phyloP scores from a whole-genome alignment of 169 alveolate species.

The Cryptosporidium meleagridis region DNA sequence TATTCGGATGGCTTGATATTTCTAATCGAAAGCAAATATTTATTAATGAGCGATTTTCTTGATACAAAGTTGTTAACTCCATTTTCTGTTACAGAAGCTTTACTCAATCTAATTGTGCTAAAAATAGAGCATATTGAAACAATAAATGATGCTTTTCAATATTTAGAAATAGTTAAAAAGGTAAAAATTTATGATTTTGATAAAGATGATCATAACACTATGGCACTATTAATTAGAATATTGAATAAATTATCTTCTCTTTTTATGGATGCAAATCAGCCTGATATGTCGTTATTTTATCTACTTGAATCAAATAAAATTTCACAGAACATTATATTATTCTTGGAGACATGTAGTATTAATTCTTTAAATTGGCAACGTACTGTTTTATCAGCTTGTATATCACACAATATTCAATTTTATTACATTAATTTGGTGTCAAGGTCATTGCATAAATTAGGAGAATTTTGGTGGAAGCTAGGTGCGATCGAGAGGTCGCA shows the following conservation, averaged over 20 bases:
- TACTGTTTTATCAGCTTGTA: not conserved
- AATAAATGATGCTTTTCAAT: not conserved
- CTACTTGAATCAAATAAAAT: conserved; percentile 23
- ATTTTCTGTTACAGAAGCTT: not conserved
- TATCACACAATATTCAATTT: not conserved
- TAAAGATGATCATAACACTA: not conserved
- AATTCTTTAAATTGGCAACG: not conserved
- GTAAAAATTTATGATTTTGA: not conserved
- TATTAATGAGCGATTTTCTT: conserved; percentile 2
- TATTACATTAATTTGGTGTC: not conserved
- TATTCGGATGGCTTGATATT: conserved; percentile 3
- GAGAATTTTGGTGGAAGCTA: conserved; percentile 41
- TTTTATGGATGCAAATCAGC: conserved; percentile 16
- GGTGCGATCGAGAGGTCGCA: conserved; percentile 66
- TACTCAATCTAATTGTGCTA: conserved; percentile 12
- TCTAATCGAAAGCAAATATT: conserved; percentile 39
- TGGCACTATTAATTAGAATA: conserved; percentile 1
- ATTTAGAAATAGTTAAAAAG: not conserved
- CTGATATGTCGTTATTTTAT: conserved; percentile 22
- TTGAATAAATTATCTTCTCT: conserved; percentile 10
- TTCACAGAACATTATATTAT: not conserved
- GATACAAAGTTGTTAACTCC: not conserved
- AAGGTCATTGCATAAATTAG: not conserved
- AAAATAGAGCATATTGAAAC: not conserved
- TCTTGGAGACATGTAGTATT: not conserved